A percentile compares a stretch with the other conserved stretches of the same genome.
These are phyloP conservation scores for Colletotrichum godetiae DNA, from an alignment of 2,329 filamentous ascomycete genomes.

Conservation along the genomic window DNA sequence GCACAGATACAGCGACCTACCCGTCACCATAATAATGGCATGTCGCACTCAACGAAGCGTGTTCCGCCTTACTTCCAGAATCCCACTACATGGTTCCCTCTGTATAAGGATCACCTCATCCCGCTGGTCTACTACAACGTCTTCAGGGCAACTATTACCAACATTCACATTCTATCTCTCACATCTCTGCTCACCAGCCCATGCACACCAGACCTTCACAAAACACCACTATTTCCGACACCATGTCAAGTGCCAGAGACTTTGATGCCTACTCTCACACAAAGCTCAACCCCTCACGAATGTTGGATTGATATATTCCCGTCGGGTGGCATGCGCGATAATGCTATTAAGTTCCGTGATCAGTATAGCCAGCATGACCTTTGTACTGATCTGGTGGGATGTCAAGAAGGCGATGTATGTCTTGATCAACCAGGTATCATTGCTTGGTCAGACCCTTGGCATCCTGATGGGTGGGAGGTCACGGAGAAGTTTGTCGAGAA, in stretches of 20 bases:
- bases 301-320: conserved; percentile 47
- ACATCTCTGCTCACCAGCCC: conserved; percentile 35
- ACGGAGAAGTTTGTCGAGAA: conserved; percentile 56
- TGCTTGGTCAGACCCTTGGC: conserved; percentile 45
- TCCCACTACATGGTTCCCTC: conserved; percentile 35
- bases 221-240: conserved; percentile 38
- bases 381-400: conserved; percentile 22
- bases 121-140: conserved; percentile 51
- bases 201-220: conserved; percentile 28
- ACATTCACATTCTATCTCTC: conserved; percentile 45
- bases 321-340: conserved; percentile 43
- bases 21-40: not conserved
- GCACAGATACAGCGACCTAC: not conserved
- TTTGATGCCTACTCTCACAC: conserved; percentile 40
- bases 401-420: not conserved
- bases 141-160: conserved; percentile 47
- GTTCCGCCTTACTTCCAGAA: conserved; percentile 1
- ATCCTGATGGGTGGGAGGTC: conserved; percentile 58
- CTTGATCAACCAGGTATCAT: conserved; percentile 30
- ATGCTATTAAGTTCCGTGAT: conserved; percentile 36
- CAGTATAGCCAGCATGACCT: conserved; percentile 19
- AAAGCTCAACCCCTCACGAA: conserved; percentile 39
- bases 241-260: conserved; percentile 37
- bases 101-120: conserved; percentile 45
- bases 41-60: not conserved